Conservation (phyloP, 73 alveolate genomes). For the Uronychia binucleata region DNA sequence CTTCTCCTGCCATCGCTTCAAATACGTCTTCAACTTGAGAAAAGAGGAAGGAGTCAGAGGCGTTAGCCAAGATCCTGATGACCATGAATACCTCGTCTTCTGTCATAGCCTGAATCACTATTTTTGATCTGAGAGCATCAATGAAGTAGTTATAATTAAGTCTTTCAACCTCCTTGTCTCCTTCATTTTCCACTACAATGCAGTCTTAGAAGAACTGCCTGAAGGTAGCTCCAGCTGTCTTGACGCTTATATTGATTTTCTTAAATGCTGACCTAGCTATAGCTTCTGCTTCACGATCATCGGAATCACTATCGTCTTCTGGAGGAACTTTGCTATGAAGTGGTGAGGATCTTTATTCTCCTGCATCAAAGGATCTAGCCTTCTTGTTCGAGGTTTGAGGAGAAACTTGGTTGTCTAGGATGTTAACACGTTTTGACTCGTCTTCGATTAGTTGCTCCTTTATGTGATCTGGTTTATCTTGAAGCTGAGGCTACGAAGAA, state of each 20-base stretch:
- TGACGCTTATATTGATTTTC: neutral
- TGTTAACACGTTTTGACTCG: too few species aligned
- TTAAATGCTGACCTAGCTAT: neutral
- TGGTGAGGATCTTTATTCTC: too few species aligned
- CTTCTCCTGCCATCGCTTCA: neutral
- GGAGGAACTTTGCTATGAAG: too few species aligned
- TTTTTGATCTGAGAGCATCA: neutral
- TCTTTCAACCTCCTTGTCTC: neutral
- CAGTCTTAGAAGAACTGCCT: neutral
- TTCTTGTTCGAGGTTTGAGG: too few species aligned
- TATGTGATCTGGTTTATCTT: neutral
- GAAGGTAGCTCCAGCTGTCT: neutral
- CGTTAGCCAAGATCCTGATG: neutral
- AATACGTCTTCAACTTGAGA: neutral
- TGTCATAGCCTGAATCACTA: neutral
- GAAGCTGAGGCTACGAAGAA: neutral
- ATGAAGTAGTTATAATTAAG: neutral
- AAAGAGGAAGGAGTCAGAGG: neutral
- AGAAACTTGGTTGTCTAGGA: too few species aligned
- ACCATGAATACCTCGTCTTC: neutral
- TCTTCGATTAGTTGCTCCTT: neutral
- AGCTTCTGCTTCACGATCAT: neutral
- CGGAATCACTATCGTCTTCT: neutral
- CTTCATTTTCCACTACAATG: neutral
- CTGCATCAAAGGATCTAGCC: too few species aligned